Evolutionary conservation across 805 yeast genomes (phyloP).

Genomic region (Candida corydali): DNA sequence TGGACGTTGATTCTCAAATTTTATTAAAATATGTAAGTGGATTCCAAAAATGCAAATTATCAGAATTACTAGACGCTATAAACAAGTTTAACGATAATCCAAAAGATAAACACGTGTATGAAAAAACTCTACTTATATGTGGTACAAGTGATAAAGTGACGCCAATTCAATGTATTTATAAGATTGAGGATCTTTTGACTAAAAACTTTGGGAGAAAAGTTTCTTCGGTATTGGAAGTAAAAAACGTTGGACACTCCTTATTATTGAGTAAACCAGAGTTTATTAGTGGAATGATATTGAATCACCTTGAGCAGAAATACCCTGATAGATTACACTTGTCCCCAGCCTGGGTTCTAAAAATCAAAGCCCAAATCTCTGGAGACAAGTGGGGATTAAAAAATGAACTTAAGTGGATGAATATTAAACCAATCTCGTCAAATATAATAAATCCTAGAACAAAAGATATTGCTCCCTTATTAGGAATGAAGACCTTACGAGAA

Average conservation of each 20-base stretch:
- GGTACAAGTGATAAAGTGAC: slow-evolving; percentile 59
- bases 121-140: slow-evolving; percentile 52
- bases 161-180: slow-evolving; percentile 37
- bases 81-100: slow-evolving; percentile 32
- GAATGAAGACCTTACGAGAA: slow-evolving; percentile 73
- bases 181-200: slow-evolving; percentile 23
- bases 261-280: slow-evolving; percentile 61
- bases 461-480: slow-evolving; percentile 48
- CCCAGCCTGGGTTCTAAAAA: slow-evolving; percentile 66
- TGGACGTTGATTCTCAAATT: slow-evolving; percentile 53
- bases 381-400: slow-evolving; percentile 80
- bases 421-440: slow-evolving; percentile 47
- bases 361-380: slow-evolving; percentile 58
- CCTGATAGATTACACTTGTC: slow-evolving; percentile 52
- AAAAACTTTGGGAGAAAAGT: slow-evolving; percentile 21
- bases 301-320: slow-evolving; percentile 47
- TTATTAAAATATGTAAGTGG: slow-evolving; percentile 54
- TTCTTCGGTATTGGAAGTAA: slow-evolving; percentile 33
- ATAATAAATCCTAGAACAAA: slow-evolving; percentile 28
- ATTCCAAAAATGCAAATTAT: slow-evolving; percentile 37
- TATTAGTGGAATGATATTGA: slow-evolving; percentile 55
- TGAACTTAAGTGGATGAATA: slow-evolving; percentile 64
- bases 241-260: slow-evolving; percentile 61
- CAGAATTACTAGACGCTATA: slow-evolving; percentile 43
- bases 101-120: slow-evolving; percentile 23